phyloP scores from a whole-genome alignment of 1,284 basidiomycete genomes.

The Papiliotrema laurentii region DNA sequence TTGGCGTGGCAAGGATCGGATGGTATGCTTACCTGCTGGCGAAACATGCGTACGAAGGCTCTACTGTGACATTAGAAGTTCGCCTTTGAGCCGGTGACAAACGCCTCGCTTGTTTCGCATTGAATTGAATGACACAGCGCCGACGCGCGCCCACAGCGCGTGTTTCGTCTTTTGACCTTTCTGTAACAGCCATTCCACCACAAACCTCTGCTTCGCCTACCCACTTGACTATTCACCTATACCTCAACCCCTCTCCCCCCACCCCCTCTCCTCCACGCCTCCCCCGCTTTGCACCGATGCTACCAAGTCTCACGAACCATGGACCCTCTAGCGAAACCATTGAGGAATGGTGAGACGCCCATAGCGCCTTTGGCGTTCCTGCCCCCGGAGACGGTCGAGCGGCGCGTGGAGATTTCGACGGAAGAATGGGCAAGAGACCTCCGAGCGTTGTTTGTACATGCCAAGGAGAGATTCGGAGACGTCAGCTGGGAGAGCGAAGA shows the following conservation, averaged over 20 bases:
- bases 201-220: background rate
- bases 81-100: too few relatives aligned
- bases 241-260: background rate
- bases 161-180: background rate
- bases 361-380: background rate
- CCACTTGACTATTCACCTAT: background rate
- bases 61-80: too few relatives aligned
- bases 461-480: slow-evolving; percentile 84
- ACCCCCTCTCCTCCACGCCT: background rate
- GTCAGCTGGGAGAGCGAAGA: slow-evolving; percentile 76
- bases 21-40: too few relatives aligned
- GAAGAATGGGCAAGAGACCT: slow-evolving; percentile 72
- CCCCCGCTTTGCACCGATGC: background rate
- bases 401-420: slow-evolving; percentile 29
- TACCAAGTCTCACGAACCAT: background rate
- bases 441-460: slow-evolving; percentile 65
- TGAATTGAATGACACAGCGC: too few relatives aligned
- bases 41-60: too few relatives aligned
- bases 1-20: too few relatives aligned
- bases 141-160: background rate
- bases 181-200: background rate
- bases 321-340: background rate
- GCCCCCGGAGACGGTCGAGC: slow-evolving; percentile 20
- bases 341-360: background rate
- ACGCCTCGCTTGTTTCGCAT: background rate